Conservation (phyloP, 2,329 filamentous ascomycete genomes). For the Penicillium sp. region DNA sequence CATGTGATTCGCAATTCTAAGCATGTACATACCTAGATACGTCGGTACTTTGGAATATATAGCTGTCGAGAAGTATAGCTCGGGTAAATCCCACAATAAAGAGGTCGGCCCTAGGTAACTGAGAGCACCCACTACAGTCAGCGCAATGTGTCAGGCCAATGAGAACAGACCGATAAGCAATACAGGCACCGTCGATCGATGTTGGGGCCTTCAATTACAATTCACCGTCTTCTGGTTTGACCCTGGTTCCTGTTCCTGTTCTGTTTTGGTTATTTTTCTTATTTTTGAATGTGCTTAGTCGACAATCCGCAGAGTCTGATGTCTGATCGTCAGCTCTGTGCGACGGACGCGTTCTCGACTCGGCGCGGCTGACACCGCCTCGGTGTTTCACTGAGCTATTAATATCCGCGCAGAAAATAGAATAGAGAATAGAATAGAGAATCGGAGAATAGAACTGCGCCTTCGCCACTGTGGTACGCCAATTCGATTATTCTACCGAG, state of each 20-base stretch:
- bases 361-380: conserved; percentile 2
- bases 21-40: too few relatives aligned
- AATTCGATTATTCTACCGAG: background rate
- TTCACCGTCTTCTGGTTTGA: conserved; percentile 9
- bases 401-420: conserved; percentile 7
- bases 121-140: too few relatives aligned
- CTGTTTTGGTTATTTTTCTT: background rate
- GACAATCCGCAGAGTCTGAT: too few relatives aligned
- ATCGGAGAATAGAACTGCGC: background rate
- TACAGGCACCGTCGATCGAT: conserved; percentile 11
- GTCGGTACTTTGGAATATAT: background rate
- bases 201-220: conserved; percentile 3
- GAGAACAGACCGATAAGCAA: conserved; percentile 26
- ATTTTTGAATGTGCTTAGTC: background rate
- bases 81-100: background rate
- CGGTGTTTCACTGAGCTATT: conserved; percentile 13
- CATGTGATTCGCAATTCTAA: background rate
- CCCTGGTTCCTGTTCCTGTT: background rate
- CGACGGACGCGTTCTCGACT: conserved; percentile 1
- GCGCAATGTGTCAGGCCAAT: conserved; percentile 37
- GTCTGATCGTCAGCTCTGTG: background rate
- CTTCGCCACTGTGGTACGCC: conserved; percentile 2
- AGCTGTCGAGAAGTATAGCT: background rate
- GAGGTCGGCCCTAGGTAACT: background rate
- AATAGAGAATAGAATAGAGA: background rate